Evolutionary conservation across 352 stramenopile species (phyloP), one percentile per base, ranked within the genome.

Genomic region (Thalassiosira mediterranea): DNA sequence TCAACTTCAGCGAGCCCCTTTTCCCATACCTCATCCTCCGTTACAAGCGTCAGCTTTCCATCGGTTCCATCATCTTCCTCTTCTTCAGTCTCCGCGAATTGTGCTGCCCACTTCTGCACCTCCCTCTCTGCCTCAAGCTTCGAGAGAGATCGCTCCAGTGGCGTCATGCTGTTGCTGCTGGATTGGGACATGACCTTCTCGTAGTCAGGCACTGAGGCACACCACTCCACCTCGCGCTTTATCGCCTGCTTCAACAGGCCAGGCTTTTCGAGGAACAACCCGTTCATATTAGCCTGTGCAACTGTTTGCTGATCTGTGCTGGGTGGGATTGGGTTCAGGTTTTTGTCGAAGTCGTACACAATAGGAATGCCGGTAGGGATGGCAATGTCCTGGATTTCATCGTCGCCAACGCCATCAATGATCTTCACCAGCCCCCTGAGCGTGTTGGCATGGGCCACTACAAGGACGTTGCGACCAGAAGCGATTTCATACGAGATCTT

Each of bases 391-490:
- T 95, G 96, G 86, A 98, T 98, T 68, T 97, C 95, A 61, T 95
- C 66, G 67, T 92, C 87, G 2, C 76, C 78, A 47, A 92, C 87
- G 10, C 89, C 85, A 82, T 98, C 96, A 71, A 98, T 94, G 42
- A 97, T 94, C 88, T 97, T 98, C 17, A 98, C 89, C 1, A 98
- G 84, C 7, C 94, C 95, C 31, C 95, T 86, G 29, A 98, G 83
- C 62, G 90, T 97, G 82, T 98, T 98, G 60, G 94, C 95, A 79
- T 98, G 96, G 11, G 95, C 96, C 1, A 97, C 95, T 25, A 98
- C 89, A n/a, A 98, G 72, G 37, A 98, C 95, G 64, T 98, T 98
- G 71, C 96, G 94, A 49, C 96, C 95, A n/a, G 87, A 85, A 32
- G 88, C 90, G 64, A 98, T 92, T 84, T 93, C 95, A 13, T 94